phyloP scores from a whole-genome alignment of 1,284 basidiomycete genomes.

The Ustilago trichophora region DNA sequence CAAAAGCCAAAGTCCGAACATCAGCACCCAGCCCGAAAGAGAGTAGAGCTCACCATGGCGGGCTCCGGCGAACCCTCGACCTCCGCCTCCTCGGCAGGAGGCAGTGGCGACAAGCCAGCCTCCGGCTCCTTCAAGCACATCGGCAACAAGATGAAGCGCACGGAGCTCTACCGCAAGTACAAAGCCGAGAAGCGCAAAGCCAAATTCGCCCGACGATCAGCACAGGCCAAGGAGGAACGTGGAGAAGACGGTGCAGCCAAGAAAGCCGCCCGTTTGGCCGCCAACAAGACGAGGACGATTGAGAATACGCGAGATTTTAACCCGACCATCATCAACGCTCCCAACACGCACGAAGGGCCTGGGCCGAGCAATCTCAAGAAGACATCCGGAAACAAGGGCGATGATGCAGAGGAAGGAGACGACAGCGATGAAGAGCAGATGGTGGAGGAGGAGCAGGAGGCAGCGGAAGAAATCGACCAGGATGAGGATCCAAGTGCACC shows the following conservation, averaged over 20 bases:
- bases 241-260: slow-evolving; percentile 76
- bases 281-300: slow-evolving; percentile 88
- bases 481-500: slow-evolving; percentile 56
- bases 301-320: slow-evolving; percentile 93
- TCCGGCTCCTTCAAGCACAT: slow-evolving; percentile 61
- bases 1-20: too few relatives aligned
- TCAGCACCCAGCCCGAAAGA: too few relatives aligned
- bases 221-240: slow-evolving; percentile 68
- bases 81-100: too few relatives aligned
- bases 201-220: slow-evolving; percentile 82
- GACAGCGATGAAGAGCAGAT: slow-evolving; percentile 43
- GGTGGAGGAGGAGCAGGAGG: slow-evolving; percentile 60
- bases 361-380: slow-evolving; percentile 62
- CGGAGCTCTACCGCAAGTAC: slow-evolving; percentile 70
- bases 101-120: slow-evolving; percentile 13
- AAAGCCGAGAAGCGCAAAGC: slow-evolving; percentile 82
- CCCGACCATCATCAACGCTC: slow-evolving; percentile 73
- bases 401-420: neutral
- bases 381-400: neutral
- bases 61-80: slow-evolving; percentile 16
- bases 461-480: slow-evolving; percentile 50
- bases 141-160: slow-evolving; percentile 67
- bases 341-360: slow-evolving; percentile 67
- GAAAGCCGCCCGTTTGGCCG: slow-evolving; percentile 76
- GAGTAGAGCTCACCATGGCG: too few relatives aligned